phyloP scores from a whole-genome alignment of 768 basidiomycete species.

The Cyathus striatus region DNA sequence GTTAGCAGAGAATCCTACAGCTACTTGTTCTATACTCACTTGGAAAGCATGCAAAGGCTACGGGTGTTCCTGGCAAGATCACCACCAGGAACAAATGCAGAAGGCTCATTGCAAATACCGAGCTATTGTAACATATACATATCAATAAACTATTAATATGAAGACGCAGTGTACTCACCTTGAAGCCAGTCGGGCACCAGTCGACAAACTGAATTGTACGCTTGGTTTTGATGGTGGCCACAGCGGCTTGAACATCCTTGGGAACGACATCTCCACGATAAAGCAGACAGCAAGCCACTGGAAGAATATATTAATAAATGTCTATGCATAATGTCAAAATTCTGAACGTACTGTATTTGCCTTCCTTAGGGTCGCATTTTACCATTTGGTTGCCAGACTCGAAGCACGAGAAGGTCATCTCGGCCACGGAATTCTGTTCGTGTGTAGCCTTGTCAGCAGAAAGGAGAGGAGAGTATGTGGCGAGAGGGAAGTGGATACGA shows the following conservation, averaged over 20 bases:
- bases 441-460: constrained; percentile 95
- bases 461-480: constrained; percentile 91
- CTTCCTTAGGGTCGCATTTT: constrained; percentile 91
- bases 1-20: neutral
- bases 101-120: constrained; percentile 96
- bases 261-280: constrained; percentile 97
- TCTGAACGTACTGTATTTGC: constrained; percentile 90
- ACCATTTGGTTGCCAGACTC: constrained; percentile 97
- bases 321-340: constrained; percentile 14
- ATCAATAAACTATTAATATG: neutral
- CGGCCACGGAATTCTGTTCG: constrained; percentile 95
- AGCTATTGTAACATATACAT: constrained; percentile 38
- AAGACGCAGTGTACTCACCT: constrained; percentile 24
- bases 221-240: constrained; percentile 94
- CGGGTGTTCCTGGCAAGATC: constrained; percentile 93
- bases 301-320: constrained; percentile 4
- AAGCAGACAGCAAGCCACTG: constrained; percentile 84
- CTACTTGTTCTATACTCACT: neutral
- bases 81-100: constrained; percentile 87
- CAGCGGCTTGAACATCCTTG: constrained; percentile 92
- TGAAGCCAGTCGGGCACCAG: constrained; percentile 98
- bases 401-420: constrained; percentile 99
- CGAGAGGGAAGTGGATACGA: constrained; percentile 97
- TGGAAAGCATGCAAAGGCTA: constrained; percentile 93
- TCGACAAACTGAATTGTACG: constrained; percentile 97